Base-by-base conservation (phyloP, 768 basidiomycete species). In the Suillus ampliporus region DNA sequence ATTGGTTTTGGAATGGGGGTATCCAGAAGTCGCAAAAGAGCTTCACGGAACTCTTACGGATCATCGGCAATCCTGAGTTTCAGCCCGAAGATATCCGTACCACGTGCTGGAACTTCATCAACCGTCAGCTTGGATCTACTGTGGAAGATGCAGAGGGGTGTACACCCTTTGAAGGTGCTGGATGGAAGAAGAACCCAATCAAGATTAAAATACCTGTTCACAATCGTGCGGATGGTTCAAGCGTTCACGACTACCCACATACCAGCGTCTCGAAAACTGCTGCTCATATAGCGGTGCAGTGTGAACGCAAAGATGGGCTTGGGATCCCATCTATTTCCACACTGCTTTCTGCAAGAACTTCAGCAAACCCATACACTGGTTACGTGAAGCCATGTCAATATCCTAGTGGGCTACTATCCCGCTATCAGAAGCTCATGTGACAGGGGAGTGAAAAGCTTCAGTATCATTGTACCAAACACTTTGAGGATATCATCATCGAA, bases 381-480 rank as follows among this genome's bases (percentile, higher is more conserved):
- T 91, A 78, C 67, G 70, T 76, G 5, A 67, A 78, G 2, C 79
- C 83, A 1, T 72, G 72, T 0, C 59, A 67, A 13, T 89, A 90
- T 65, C 68, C 72, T 1, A 72, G 72, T 4, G 64, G 68, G 28
- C 88, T 90, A 1, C 64, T 73, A 40, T 82, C 74, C 35, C 68
- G 75, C 15, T 84, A 82, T 66, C 83, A 84, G 64, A 68, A 68
- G 26, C 74, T 72, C 76, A 74, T 78, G 57, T 77, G 83, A 21
- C 67, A 67, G 56, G 31, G 21, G 47, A 68, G 74, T 21, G 67
- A 72, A 9, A 54, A 76, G 19, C 80, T 92, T 14, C 65, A 72
- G 17, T 82, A 85, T 35, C 91, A 93, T 62, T 88, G 87, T 63
- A 86, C 89, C 0, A 76, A 69, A 44, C 67, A 75, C 31, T 86